These are phyloP conservation scores for Botrytis porri DNA, from an alignment of 2,329 filamentous ascomycete genomes.

Conservation along the genomic window DNA sequence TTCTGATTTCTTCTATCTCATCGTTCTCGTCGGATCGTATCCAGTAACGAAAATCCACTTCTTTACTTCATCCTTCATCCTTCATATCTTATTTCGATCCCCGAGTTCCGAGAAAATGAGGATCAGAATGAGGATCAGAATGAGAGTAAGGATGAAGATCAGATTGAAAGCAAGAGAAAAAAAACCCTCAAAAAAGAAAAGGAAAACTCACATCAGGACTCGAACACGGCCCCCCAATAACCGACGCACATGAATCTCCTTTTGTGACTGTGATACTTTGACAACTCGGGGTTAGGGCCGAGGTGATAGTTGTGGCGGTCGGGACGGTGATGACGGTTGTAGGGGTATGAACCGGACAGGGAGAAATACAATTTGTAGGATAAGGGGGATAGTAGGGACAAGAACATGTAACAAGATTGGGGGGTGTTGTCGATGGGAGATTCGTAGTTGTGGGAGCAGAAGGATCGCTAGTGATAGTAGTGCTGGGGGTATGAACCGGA, in stretches of 20 bases:
- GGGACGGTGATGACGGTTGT: background rate
- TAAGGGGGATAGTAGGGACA: constrained; percentile 15
- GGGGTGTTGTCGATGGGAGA: background rate
- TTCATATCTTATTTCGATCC: no score
- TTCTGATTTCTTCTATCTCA: no score
- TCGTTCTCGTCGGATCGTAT: no score
- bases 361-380: background rate
- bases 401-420: constrained; percentile 1
- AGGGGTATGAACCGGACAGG: background rate
- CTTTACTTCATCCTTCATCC: no score
- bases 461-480: background rate
- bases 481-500: background rate
- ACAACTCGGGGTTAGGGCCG: background rate
- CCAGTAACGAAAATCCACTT: no score
- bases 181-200: background rate
- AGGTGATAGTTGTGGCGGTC: background rate
- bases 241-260: background rate
- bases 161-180: background rate
- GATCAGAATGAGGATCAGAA: no score
- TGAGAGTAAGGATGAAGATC: no score
- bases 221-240: background rate
- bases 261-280: background rate
- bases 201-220: background rate
- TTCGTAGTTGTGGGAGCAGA: background rate
- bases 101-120: no score